These are phyloP conservation scores for Debaryomyces subglobosus DNA, from an alignment of 1,139 yeast species.

Conservation along the genomic window DNA sequence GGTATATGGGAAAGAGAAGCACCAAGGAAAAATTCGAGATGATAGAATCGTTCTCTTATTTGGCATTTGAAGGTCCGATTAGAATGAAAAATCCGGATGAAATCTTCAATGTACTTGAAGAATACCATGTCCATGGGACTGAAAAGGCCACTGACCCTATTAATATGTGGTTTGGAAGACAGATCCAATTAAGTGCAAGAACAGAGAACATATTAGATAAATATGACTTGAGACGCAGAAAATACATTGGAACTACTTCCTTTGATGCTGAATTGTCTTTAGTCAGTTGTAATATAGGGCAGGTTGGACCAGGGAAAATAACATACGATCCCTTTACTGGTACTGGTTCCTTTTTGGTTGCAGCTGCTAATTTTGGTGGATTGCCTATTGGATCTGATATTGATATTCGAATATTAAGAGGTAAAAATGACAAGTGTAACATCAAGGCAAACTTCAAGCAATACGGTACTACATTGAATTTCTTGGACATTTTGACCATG, in stretches of 20 bases:
- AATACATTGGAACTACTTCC: constrained; percentile 93
- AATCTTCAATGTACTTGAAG: constrained; percentile 72
- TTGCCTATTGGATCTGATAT: constrained; percentile 86
- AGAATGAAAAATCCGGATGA: constrained; percentile 79
- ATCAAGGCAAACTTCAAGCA: constrained; percentile 73
- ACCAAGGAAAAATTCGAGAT: constrained; percentile 57
- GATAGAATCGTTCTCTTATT: constrained; percentile 72
- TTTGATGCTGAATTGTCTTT: constrained; percentile 89
- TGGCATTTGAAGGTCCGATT: constrained; percentile 77
- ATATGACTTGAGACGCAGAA: constrained; percentile 80
- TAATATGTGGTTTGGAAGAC: constrained; percentile 75
- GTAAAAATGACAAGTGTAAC: constrained; percentile 57
- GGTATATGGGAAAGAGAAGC: constrained; percentile 70
- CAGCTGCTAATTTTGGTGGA: constrained; percentile 88
- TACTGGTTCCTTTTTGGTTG: constrained; percentile 90
- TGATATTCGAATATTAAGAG: constrained; percentile 81
- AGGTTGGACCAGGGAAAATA: constrained; percentile 63
- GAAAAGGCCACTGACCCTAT: constrained; percentile 58
- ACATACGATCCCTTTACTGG: constrained; percentile 97
- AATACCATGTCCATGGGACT: constrained; percentile 56
- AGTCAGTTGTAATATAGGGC: constrained; percentile 85
- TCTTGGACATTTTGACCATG: constrained; percentile 83
- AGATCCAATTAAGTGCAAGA: constrained; percentile 67
- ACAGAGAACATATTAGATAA: constrained; percentile 63
- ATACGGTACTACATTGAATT: constrained; percentile 60